Evolutionary conservation across 495 filamentous ascomycete species (phyloP).

Genomic region (Amphirosellinia nigrospora): DNA sequence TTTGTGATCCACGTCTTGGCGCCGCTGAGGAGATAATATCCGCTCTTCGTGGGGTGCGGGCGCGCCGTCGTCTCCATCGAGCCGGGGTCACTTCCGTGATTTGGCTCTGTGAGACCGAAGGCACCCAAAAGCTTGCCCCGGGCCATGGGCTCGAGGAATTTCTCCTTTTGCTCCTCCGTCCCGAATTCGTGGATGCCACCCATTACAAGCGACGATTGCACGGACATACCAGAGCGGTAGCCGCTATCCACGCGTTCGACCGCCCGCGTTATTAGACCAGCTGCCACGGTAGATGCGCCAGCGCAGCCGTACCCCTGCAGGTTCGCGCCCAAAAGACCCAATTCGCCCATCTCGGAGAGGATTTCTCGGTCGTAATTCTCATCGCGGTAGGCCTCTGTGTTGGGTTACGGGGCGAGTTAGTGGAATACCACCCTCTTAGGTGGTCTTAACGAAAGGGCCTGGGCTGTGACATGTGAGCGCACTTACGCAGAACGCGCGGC

Average conservation of each 20-base stretch:
- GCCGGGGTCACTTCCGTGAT: constrained; percentile 95
- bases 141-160: constrained; percentile 81
- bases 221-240: constrained; percentile 94
- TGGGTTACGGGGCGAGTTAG: constrained; percentile 19
- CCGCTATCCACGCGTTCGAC: constrained; percentile 96
- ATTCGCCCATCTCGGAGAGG: constrained; percentile 92
- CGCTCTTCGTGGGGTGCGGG: constrained; percentile 86
- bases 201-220: constrained; percentile 95
- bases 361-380: constrained; percentile 92
- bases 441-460: neutral
- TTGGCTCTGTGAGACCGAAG: constrained; percentile 96
- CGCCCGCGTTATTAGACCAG: constrained; percentile 91
- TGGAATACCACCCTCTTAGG: neutral
- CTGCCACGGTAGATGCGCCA: constrained; percentile 89
- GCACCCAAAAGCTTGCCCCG: constrained; percentile 87
- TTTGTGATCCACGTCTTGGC: constrained; percentile 99
- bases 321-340: constrained; percentile 88
- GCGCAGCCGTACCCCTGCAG: constrained; percentile 94
- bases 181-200: constrained; percentile 96
- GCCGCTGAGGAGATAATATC: constrained; percentile 79
- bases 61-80: constrained; percentile 92
- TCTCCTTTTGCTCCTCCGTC: constrained; percentile 86
- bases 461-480: neutral
- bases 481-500: constrained; percentile 86
- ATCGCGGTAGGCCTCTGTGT: constrained; percentile 88